phyloP scores from a whole-genome alignment of 2,329 filamentous ascomycete species.

The Pezicula radicicola region DNA sequence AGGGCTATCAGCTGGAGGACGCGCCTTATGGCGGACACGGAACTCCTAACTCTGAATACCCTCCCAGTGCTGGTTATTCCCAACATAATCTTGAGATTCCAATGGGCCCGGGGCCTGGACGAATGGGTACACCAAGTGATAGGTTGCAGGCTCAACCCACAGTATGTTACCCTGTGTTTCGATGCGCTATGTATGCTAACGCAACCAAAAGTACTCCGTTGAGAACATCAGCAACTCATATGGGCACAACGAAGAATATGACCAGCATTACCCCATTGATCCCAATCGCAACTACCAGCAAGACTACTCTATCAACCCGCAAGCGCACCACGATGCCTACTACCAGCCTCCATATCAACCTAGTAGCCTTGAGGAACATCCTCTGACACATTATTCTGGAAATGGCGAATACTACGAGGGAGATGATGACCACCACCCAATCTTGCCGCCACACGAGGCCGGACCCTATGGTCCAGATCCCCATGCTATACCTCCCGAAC shows the following conservation, averaged over 20 bases:
- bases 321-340: conserved; percentile 85
- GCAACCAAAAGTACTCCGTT: conserved; percentile 58
- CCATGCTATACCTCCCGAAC: conserved; percentile 28
- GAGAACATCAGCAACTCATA: conserved; percentile 63
- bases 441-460: conserved; percentile 54
- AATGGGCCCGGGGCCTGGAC: conserved; percentile 46
- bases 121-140: conserved; percentile 63
- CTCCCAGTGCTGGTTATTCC: conserved; percentile 18
- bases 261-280: conserved; percentile 45
- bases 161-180: conserved; percentile 47
- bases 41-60: conserved; percentile 7
- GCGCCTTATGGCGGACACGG: conserved; percentile 29
- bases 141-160: conserved; percentile 80
- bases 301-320: conserved; percentile 76
- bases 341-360: conserved; percentile 82
- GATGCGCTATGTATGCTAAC: not conserved
- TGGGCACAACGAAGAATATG: conserved; percentile 59
- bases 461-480: conserved; percentile 58
- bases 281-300: conserved; percentile 47
- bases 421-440: conserved; percentile 71
- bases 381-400: conserved; percentile 17
- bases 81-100: conserved; percentile 65
- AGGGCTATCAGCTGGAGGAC: conserved; percentile 81
- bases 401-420: conserved; percentile 42
- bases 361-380: conserved; percentile 26